Conservation (phyloP, 768 basidiomycete genomes). For the Cystobasidium ongulense region DNA sequence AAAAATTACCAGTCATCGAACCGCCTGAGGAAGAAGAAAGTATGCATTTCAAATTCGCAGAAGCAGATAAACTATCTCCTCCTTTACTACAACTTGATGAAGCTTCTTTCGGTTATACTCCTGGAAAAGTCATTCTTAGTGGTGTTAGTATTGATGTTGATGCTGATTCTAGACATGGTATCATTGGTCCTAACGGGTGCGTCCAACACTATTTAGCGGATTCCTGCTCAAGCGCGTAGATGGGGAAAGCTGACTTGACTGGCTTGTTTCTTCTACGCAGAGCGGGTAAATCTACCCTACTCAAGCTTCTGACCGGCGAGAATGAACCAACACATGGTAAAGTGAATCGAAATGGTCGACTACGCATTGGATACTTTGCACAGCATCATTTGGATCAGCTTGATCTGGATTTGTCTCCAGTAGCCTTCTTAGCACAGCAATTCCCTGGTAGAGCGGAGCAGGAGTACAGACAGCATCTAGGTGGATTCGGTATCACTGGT, state of each 20-base stretch:
- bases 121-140: slow-evolving; percentile 58
- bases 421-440: slow-evolving; percentile 80
- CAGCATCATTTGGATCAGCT: slow-evolving; percentile 93
- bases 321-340: slow-evolving; percentile 66
- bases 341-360: slow-evolving; percentile 78
- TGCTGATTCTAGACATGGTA: slow-evolving; percentile 85
- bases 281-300: slow-evolving; percentile 93
- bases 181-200: slow-evolving; percentile 57
- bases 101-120: slow-evolving; percentile 79
- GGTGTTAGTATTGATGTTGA: slow-evolving; percentile 81
- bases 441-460: slow-evolving; percentile 94
- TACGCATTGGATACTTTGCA: slow-evolving; percentile 75
- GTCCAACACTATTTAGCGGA: neutral
- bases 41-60: slow-evolving; percentile 93
- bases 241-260: neutral
- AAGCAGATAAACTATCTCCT: slow-evolving; percentile 93
- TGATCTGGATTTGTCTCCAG: slow-evolving; percentile 73
- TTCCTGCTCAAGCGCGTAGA: neutral
- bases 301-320: slow-evolving; percentile 84
- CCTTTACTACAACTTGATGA: slow-evolving; percentile 86
- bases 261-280: slow-evolving; percentile 53
- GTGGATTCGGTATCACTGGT: slow-evolving; percentile 50
- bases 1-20: slow-evolving; percentile 86
- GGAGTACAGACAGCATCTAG: slow-evolving; percentile 88
- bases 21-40: slow-evolving; percentile 88